Evolutionary conservation across 2,329 filamentous ascomycete genomes (phyloP), one percentile per base, ranked within the genome.

Genomic region (Teratosphaeria gauchensis): DNA sequence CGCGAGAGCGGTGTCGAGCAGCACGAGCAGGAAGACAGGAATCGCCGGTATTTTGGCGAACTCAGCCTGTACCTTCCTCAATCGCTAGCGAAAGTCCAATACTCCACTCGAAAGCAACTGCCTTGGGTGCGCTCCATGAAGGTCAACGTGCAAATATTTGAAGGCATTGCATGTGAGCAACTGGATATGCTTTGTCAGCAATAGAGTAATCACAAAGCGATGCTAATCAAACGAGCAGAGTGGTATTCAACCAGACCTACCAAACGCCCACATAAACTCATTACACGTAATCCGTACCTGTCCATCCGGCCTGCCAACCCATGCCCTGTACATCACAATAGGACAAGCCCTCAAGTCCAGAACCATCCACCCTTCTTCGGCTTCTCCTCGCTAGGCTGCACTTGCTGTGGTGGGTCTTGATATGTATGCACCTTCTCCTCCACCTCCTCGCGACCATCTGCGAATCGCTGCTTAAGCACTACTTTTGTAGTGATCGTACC

Each of bases 391-490:
- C 28, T 58, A 5, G 28, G 51, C 51, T 35, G 35, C 64, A 61
- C 21, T 62, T 60, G n/a, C 24, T 28, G 19, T 16, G 21, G 12
- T 1, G 31, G 19, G 14, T 63, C 56, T n/a, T 59, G 62, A 7
- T 63, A 66, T 0, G 75, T 78, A 38, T 84, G 79, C 3, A 80
- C 72, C 7, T 79, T 82, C 63, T 84, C 81, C 8, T 80, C 77
- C 35, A 72, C 81, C 67, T 85, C 82, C 65, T 85, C 83, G 3
- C 77, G 75, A 0, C 84, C 84, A 71, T 86, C 82, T 1, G 80
- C 74, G 64, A 84, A 86, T 2, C 80, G 76, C 65, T 80, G 82
- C 62, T 82, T 85, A 16, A 83, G 71, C 9, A 83, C 73, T 1
- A 79, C 77, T 63, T 80, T 84, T 0, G 80, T 85, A 8, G 80